Conservation (phyloP, 2,329 filamentous ascomycete species). For the Plectosphaerella plurivora region DNA sequence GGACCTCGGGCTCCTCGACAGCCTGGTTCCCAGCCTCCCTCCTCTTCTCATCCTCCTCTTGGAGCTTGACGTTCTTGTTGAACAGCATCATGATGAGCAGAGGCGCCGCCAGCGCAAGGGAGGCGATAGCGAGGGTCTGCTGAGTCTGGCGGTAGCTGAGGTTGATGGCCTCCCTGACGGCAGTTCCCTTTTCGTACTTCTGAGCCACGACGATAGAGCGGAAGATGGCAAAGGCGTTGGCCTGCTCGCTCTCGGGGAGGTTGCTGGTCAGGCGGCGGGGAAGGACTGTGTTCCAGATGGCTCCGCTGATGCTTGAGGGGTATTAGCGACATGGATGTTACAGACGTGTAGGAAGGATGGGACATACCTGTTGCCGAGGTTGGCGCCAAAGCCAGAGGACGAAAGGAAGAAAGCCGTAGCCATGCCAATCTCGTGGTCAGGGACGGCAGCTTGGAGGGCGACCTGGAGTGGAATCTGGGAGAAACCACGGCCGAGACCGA, state of each 20-base stretch:
- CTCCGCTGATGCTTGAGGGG: conserved; percentile 25
- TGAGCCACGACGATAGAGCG: conserved; percentile 17
- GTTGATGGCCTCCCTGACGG: conserved; percentile 17
- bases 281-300: conserved; percentile 28
- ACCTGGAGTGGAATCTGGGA: conserved; percentile 26
- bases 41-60: conserved; percentile 5
- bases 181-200: conserved; percentile 15
- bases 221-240: conserved; percentile 14
- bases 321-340: background rate
- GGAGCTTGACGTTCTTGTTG: conserved; percentile 11
- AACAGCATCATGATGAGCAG: conserved; percentile 14
- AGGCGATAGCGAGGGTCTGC: conserved; percentile 19
- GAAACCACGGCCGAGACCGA: conserved; percentile 28
- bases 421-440: conserved; percentile 26
- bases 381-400: conserved; percentile 23
- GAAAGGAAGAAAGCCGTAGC: conserved; percentile 29
- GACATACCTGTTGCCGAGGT: conserved; percentile 11
- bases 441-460: conserved; percentile 27
- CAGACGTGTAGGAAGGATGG: background rate
- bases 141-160: conserved; percentile 20
- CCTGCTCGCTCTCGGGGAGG: conserved; percentile 15
- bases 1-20: no score
- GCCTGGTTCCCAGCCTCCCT: no score
- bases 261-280: conserved; percentile 17
- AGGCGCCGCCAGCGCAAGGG: conserved; percentile 8